These are phyloP conservation scores for Talaromyces wortmannii DNA, from an alignment of 495 filamentous ascomycete genomes.

Conservation along the genomic window DNA sequence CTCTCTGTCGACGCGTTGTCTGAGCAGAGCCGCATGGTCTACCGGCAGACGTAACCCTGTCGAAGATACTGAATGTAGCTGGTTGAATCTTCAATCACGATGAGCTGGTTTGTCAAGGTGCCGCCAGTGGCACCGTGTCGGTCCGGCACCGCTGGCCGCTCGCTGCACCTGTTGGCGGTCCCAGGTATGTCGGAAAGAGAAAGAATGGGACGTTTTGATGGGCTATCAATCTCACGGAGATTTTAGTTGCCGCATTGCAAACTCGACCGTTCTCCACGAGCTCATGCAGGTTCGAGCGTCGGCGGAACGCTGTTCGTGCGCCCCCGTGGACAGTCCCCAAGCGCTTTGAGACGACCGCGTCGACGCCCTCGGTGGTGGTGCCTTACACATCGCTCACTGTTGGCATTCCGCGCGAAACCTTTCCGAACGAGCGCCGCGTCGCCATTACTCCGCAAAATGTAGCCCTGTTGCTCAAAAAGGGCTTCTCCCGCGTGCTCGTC, in stretches of 20 bases:
- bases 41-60: background rate
- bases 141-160: background rate
- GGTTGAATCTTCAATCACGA: background rate
- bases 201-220: too few species aligned
- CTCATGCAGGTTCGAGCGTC: background rate
- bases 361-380: constrained; percentile 6
- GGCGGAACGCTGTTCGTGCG: background rate
- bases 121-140: background rate
- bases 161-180: background rate
- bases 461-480: constrained; percentile 68
- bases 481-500: constrained; percentile 64
- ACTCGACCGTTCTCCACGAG: background rate
- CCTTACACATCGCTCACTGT: constrained; percentile 64
- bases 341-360: background rate
- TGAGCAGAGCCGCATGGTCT: background rate
- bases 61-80: background rate
- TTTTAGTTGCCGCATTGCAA: background rate
- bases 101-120: constrained; percentile 6
- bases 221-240: background rate
- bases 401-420: constrained; percentile 65
- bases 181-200: background rate
- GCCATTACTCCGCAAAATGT: constrained; percentile 78
- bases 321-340: background rate
- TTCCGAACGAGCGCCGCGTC: constrained; percentile 66
- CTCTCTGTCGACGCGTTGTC: background rate